Percentiles rank a stretch among this genome's conserved stretches.
phyloP scores from a whole-genome alignment of 176 grass and related monocot species.

The Oryza meridionalis region DNA sequence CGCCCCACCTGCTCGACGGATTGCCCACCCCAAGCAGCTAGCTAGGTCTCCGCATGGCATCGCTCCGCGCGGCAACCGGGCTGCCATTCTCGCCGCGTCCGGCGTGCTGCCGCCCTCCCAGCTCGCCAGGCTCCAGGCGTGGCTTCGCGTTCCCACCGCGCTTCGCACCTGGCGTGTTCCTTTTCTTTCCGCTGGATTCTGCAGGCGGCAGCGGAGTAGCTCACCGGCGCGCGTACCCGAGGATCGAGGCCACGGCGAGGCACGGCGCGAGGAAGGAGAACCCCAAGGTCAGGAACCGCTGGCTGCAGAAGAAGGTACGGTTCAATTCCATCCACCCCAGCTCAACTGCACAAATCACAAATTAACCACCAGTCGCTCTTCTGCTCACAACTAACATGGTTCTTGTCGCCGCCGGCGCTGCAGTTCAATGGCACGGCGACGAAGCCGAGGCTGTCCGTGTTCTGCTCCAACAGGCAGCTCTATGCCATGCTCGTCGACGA shows the following conservation, averaged over 20 bases:
- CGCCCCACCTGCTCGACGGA: constrained; percentile 53
- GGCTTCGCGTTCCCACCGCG: constrained; percentile 17
- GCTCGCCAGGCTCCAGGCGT: not conserved
- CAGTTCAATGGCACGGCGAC: constrained; percentile 81
- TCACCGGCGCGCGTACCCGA: constrained; percentile 33
- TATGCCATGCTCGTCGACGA: constrained; percentile 92
- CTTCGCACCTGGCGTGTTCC: not conserved
- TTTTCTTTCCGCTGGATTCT: not conserved
- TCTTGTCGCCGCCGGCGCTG: not conserved
- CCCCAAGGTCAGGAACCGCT: constrained; percentile 76
- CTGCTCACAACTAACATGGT: not conserved
- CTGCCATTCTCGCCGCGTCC: not conserved
- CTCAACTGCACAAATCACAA: too few relatives aligned
- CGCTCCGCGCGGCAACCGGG: not conserved
- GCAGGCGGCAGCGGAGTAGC: not conserved
- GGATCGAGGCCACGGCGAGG: constrained; percentile 68
- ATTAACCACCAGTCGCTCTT: not conserved
- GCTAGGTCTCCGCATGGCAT: constrained; percentile 32
- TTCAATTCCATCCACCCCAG: not conserved
- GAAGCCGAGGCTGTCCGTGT: constrained; percentile 85
- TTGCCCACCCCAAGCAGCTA: constrained; percentile 5
- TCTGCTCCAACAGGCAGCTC: constrained; percentile 86
- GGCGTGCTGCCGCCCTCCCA: not conserved
- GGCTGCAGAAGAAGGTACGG: constrained; percentile 75
- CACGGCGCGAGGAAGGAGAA: constrained; percentile 64